Evolutionary conservation across 257 asterid genomes (phyloP).

Genomic region (Gentiana macrophylla): DNA sequence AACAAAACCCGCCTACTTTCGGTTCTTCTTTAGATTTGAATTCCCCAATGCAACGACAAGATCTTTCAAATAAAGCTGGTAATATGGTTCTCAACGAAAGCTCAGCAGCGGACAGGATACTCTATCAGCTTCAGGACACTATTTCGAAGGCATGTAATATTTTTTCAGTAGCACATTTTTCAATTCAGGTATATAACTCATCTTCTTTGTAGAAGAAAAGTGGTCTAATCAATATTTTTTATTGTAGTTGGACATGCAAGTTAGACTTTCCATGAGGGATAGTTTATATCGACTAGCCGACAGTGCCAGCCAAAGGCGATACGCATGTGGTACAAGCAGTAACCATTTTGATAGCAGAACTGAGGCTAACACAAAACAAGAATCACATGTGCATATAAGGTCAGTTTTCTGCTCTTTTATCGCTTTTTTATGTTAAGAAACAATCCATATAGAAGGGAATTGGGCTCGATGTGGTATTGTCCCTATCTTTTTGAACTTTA

Average conservation of each 20-base stretch:
- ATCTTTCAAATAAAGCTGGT: conserved; percentile 28
- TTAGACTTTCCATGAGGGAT: conserved; percentile 67
- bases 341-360: conserved; percentile 34
- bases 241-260: conserved; percentile 61
- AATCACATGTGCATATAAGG: conserved; percentile 45
- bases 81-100: conserved; percentile 28
- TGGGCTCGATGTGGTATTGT: too few relatives aligned
- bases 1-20: conserved; percentile 27
- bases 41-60: conserved; percentile 41
- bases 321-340: conserved; percentile 38
- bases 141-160: conserved; percentile 42
- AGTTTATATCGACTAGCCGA: conserved; percentile 81
- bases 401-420: conserved; percentile 14
- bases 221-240: conserved; percentile 2
- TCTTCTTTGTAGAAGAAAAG: conserved; percentile 6
- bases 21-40: conserved; percentile 32
- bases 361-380: conserved; percentile 28
- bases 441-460: too few relatives aligned
- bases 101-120: conserved; percentile 59
- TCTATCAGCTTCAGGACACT: conserved; percentile 70
- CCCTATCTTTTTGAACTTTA: too few relatives aligned
- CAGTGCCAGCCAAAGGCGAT: conserved; percentile 64
- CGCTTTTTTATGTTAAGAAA: too few relatives aligned
- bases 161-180: conserved; percentile 9
- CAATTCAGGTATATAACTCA: background rate